Base-by-base conservation (phyloP, 345 rosid species). In the Tarenaya hassleriana region DNA sequence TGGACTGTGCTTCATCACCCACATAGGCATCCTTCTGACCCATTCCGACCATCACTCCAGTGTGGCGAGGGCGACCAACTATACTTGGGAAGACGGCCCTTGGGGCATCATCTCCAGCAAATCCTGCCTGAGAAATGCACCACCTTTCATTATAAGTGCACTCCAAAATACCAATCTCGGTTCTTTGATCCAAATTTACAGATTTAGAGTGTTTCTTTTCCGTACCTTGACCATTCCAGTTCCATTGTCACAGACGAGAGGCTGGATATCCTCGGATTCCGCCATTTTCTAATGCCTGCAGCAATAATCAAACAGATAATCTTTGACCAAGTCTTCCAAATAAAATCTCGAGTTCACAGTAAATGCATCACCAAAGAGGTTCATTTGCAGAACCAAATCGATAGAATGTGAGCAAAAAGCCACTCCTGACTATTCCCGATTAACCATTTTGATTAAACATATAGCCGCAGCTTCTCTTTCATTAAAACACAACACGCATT, bases 211-310 rank as follows among this genome's bases (percentile, higher is more conserved):
- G 37, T 38, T 31, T n/a, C 1, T 11, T 41, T 24, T 41, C 13
- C 18, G 29, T 71, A 84, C 88, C 88, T 76, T 81, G 48, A 77
- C 83, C 83, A 80, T 77, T 62, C 81, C 83, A 27, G 79, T 80
- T 17, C 86, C 83, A 50, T 80, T 80, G 75, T 84, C 92, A 35
- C 88, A 81, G 14, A 81, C 88, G 8, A 84, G 79, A 21, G 86
- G 73, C 68, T 71, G 75, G 48, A 73, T 63, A 43, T 79, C 86
- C 62, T 73, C 86, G 7, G 34, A 29, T 3, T 74, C 86, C 45
- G 86, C 81, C 94, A 81, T 84, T 62, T 67, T 69, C 58, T 66
- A 68, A 12, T 33, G 7, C 59, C 75, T 64, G 67, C 50, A 24
- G 29, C 29, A 24, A n/a, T 24, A 5, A 24, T 24, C 29, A 18